Conservation (phyloP, 129 eudicot species). For the Flaveria brownii region DNA sequence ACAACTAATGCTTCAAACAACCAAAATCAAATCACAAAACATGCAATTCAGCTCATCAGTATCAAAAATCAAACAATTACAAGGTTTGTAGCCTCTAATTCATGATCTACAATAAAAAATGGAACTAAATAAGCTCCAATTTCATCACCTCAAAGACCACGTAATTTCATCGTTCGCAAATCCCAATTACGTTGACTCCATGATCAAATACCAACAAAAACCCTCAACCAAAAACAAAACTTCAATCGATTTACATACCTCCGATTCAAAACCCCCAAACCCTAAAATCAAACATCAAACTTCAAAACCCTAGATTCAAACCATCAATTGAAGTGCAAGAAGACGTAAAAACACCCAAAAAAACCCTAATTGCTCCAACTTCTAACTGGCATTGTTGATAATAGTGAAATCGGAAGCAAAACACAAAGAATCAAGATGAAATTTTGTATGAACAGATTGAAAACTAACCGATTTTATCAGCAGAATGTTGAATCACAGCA, state of each 20-base stretch:
- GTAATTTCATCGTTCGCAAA: not conserved
- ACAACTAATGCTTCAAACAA: not conserved
- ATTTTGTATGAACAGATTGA: not conserved
- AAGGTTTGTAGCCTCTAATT: not conserved
- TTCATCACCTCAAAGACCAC: too few relatives aligned
- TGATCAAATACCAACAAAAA: slow-evolving; percentile 18
- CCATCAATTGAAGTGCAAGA: not conserved
- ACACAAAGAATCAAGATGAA: not conserved
- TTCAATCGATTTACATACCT: not conserved
- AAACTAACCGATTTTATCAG: slow-evolving; percentile 26
- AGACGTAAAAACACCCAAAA: not conserved
- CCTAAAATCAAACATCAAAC: slow-evolving; percentile 11
- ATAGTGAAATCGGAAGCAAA: slow-evolving; percentile 10
- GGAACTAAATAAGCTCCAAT: too few relatives aligned
- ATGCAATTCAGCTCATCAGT: slow-evolving; percentile 6
- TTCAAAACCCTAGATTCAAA: slow-evolving; percentile 11
- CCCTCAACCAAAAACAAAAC: slow-evolving; percentile 3
- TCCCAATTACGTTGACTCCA: slow-evolving; percentile 16
- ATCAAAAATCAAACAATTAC: not conserved
- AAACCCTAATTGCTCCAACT: slow-evolving; percentile 18
- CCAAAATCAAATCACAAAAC: slow-evolving; percentile 1
- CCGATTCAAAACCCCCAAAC: not conserved
- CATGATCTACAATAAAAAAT: too few relatives aligned
- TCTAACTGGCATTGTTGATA: not conserved
- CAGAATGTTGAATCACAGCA: slow-evolving; percentile 3